These are phyloP conservation scores for Backusella westeae DNA, from an alignment of 192 early-diverging fungal species.

Conservation along the genomic window DNA sequence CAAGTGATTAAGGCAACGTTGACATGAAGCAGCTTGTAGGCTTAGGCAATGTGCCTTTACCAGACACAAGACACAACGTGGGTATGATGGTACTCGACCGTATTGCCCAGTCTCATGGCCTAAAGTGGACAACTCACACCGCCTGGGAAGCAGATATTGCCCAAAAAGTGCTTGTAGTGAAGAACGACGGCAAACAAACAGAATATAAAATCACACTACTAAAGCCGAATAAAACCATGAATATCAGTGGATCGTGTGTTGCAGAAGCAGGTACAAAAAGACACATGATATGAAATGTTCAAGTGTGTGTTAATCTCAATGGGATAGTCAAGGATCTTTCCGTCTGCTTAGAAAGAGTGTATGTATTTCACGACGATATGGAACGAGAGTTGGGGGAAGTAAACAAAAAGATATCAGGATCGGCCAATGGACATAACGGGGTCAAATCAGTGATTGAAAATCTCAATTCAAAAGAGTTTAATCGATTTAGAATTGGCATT, in stretches of 20 bases:
- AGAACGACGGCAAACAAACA: slow-evolving; percentile 20
- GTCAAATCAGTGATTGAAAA: slow-evolving; percentile 61
- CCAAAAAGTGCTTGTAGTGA: not conserved
- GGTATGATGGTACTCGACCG: slow-evolving; percentile 66
- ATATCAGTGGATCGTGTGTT: slow-evolving; percentile 60
- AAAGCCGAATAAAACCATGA: slow-evolving; percentile 67
- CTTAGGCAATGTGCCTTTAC: slow-evolving; percentile 64
- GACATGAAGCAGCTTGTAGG: slow-evolving; percentile 55
- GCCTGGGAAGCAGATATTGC: slow-evolving; percentile 21
- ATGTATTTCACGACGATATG: slow-evolving; percentile 76
- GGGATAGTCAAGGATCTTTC: slow-evolving; percentile 37
- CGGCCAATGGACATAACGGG: slow-evolving; percentile 75
- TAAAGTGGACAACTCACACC: slow-evolving; percentile 41
- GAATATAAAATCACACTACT: slow-evolving; percentile 47
- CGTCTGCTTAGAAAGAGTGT: slow-evolving; percentile 40
- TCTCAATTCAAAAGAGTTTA: slow-evolving; percentile 52
- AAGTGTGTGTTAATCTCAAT: not conserved
- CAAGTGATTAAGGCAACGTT: not conserved
- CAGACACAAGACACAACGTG: slow-evolving; percentile 68
- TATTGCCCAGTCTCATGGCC: slow-evolving; percentile 40
- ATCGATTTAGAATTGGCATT: slow-evolving; percentile 63
- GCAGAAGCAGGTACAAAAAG: slow-evolving; percentile 52
- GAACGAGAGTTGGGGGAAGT: slow-evolving; percentile 60
- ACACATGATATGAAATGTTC: no score
- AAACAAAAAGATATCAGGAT: slow-evolving; percentile 57